Evolutionary conservation across 2,329 filamentous ascomycete species (phyloP).

Genomic region (Ophiostoma montium): DNA sequence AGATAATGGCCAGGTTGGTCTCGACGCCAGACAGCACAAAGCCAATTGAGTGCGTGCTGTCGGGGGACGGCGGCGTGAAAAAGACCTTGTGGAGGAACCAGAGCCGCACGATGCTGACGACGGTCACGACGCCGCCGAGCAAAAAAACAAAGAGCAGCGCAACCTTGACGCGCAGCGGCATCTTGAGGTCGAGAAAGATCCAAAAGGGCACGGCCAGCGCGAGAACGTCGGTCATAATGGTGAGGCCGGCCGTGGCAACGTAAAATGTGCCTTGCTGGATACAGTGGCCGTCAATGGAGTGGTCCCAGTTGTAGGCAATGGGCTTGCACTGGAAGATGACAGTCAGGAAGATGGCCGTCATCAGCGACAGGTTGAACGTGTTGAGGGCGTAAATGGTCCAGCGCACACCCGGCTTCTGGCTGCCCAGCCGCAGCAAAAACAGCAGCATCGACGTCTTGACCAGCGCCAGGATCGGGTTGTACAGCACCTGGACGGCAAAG

Average conservation of each 20-base stretch:
- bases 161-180: slow-evolving; percentile 18
- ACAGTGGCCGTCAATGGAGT: slow-evolving; percentile 26
- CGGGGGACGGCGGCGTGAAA: slow-evolving; percentile 16
- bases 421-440: slow-evolving; percentile 20
- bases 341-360: slow-evolving; percentile 21
- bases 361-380: slow-evolving; percentile 19
- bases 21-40: slow-evolving; percentile 25
- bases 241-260: slow-evolving; percentile 25
- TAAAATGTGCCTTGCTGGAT: slow-evolving; percentile 18
- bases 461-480: slow-evolving; percentile 16
- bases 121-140: slow-evolving; percentile 22
- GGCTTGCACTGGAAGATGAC: slow-evolving; percentile 27
- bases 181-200: slow-evolving; percentile 20
- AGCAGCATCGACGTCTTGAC: slow-evolving; percentile 23
- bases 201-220: slow-evolving; percentile 28
- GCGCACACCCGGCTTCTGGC: slow-evolving; percentile 18
- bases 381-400: slow-evolving; percentile 18
- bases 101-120: slow-evolving; percentile 22
- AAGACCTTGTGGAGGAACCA: slow-evolving; percentile 21
- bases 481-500: slow-evolving; percentile 12
- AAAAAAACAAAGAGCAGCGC: slow-evolving; percentile 20
- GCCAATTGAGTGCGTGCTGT: slow-evolving; percentile 20
- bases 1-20: slow-evolving; percentile 28
- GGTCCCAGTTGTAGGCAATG: slow-evolving; percentile 29
- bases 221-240: slow-evolving; percentile 29